Evolutionary conservation across 495 filamentous ascomycete genomes (phyloP), one percentile per base, ranked within the genome.

Genomic region (Penicillium waksmanii): DNA sequence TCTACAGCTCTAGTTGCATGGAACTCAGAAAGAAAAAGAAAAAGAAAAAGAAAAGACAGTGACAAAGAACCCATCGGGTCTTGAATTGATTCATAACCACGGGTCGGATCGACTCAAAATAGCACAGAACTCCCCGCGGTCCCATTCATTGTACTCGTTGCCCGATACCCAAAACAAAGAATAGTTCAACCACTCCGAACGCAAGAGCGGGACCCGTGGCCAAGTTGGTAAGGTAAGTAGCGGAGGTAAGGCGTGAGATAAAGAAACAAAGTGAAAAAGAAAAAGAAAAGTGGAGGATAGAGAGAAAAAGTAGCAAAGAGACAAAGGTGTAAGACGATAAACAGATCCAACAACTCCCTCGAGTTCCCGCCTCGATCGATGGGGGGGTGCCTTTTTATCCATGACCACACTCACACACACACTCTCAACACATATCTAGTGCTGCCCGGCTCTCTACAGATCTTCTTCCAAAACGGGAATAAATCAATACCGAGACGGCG

Each of bases 81-180:
- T 38, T 38, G 7, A n/a, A 13, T 38, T n/a, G 12, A 38, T 38
- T 38, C 36, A 38, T 13, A 38, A 38, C 36, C 36, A 38, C 36
- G 23, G 46, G 21, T 25, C 18, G 6, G 46, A 10, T 44, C 43
- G 46, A 55, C 43, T 60, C 27, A 55, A 66, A 70, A 66, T 54
- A 64, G 66, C 63, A 62, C 67, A 64, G 58, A 70, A 70, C 63
- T 68, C 66, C 67, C 60, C 54, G 64, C 67, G 61, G 56, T 68
- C 68, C 66, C 61, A 65, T 68, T 66, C 67, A 63, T 67, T 65
- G 67, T 57, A 67, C 67, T 67, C 67, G 57, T 69, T 64, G 65
- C 61, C 58, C 61, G 60, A 66, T 61, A 53, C 63, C 52, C 46
- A 55, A 51, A 48, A 48, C 8, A 12, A 47, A 27, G 15, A 48